Base-by-base conservation (phyloP, 129 eudicot genomes). In the Saposhnikovia divaricata region DNA sequence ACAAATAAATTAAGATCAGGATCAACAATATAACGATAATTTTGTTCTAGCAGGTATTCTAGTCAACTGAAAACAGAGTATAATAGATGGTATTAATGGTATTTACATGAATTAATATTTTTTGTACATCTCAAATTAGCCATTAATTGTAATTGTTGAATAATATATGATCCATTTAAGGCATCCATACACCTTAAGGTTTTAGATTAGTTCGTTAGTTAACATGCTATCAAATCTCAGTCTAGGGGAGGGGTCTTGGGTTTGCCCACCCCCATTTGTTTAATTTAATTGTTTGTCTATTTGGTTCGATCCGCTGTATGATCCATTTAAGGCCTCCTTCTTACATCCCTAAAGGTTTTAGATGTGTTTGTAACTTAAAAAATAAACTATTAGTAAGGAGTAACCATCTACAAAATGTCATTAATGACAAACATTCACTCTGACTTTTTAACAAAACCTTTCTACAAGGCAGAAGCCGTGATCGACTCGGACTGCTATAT, bases 1-100 rank as follows among this genome's bases (percentile, higher is more conserved):
- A 70, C 19, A 51, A 40, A 59, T 25, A 71, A 80, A 80, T 78
- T 45, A 19, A 66, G 34, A 74, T 70, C 27, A 51, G 61, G 70
- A 45, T 48, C 57, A 74, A 51, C 57, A 47, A 19, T 45, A 39
- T 5, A 25, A 46, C 16, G 31, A 55, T n/a, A 14, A 65, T 12
- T 47, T 43, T 38, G 39, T 40, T 73, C 45, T 40, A 13, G 50
- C 1, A 42, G 63, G 53, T 44, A 14, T 15, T 44, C 1, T 31
- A 76, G 40, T 10, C 38, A 61, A 59, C 6, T 18, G 39, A 21
- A 57, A 9, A 6, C 28, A 8, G 66, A 19, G 21, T 16, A 51
- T 18, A 51, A 19, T 6, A 7, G 11, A 55, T 55, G 6, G 11
- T 8, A 2, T 23, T 6, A 0, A 57, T 57, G 13, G 66, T 57